phyloP scores from a whole-genome alignment of 179 eudicot genomes.

The Monotropa hypopitys region DNA sequence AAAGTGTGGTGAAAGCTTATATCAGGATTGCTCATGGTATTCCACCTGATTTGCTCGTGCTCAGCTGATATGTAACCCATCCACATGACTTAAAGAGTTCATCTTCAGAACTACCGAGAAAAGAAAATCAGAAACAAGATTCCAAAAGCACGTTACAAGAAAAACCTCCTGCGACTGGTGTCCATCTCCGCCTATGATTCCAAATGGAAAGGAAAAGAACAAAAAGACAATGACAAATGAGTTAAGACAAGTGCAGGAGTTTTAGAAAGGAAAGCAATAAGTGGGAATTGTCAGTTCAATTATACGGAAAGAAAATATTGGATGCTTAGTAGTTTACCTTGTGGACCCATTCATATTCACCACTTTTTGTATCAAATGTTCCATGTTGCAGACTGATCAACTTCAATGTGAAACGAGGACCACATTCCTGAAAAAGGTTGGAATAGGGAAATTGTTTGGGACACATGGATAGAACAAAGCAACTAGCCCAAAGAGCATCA shows the following conservation, averaged over 20 bases:
- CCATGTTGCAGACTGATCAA: slow-evolving; percentile 78
- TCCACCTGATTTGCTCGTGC: too few relatives aligned
- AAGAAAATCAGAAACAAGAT: neutral
- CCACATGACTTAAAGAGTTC: too few relatives aligned
- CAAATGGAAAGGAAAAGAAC: neutral
- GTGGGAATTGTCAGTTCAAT: neutral
- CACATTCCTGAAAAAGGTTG: slow-evolving; percentile 69
- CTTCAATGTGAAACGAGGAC: slow-evolving; percentile 83
- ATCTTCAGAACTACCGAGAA: neutral
- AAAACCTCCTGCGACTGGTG: slow-evolving; percentile 85
- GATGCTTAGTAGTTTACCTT: slow-evolving; percentile 34
- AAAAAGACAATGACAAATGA: neutral
- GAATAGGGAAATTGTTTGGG: neutral
- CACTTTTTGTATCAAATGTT: slow-evolving; percentile 72
- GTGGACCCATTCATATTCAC: slow-evolving; percentile 93
- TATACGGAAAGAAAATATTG: neutral
- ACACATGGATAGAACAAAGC: neutral
- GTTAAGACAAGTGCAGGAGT: neutral
- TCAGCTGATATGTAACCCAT: too few relatives aligned
- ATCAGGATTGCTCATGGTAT: too few relatives aligned
- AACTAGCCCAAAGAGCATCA: neutral
- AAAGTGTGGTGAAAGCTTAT: too few relatives aligned
- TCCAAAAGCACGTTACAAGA: slow-evolving; percentile 37
- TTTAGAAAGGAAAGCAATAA: neutral
- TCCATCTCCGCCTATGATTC: slow-evolving; percentile 75